Base-by-base conservation (phyloP, 2,329 filamentous ascomycete genomes). In the Davidsoniella eucalypti region DNA sequence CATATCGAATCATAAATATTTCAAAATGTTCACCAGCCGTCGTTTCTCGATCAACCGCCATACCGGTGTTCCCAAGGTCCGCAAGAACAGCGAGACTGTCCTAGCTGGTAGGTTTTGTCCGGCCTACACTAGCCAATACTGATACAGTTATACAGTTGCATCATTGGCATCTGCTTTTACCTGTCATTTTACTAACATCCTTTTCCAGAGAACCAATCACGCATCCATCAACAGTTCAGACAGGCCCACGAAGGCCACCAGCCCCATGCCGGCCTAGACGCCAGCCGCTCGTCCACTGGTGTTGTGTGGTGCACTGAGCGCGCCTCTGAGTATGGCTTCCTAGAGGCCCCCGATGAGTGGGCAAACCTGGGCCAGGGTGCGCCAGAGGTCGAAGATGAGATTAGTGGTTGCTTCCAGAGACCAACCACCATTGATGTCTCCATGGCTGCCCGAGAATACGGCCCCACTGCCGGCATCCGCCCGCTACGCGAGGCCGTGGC, bases 351-450 rank as follows among this genome's bases (percentile, higher is more conserved):
- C 9, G 74, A 83, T 2, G 67, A 72, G 55, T 95, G 90, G 90
- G 87, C 90, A 53, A 96, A 96, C 63, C 71, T 96, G 2, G 90
- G 90, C 29, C 90, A 95, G 68, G 88, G 88, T 58, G 88, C 88
- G 14, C 88, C 88, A 41, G 87, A 95, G 64, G 90, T 93, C 54
- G 90, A 94, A 58, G 86, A 93, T 57, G 87, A 92, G 56, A 95
- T 95, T 59, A 76, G 81, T 59, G 87, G 88, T 52, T 92, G 84
- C 67, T 95, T 95, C 63, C 73, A 82, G 58, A 78, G 90, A 14
- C 90, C 90, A 5, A 76, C 77, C 47, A 75, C 72, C 41, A 85
- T 95, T 58, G 79, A 92, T 58, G 76, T 95, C 59, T 80, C 76
- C 57, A 76, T 86, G 59, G 78, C 79, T 55, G 82, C 84, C 39